Conservation (phyloP, 2,329 filamentous ascomycete species). For the Lachnellula cervina region DNA sequence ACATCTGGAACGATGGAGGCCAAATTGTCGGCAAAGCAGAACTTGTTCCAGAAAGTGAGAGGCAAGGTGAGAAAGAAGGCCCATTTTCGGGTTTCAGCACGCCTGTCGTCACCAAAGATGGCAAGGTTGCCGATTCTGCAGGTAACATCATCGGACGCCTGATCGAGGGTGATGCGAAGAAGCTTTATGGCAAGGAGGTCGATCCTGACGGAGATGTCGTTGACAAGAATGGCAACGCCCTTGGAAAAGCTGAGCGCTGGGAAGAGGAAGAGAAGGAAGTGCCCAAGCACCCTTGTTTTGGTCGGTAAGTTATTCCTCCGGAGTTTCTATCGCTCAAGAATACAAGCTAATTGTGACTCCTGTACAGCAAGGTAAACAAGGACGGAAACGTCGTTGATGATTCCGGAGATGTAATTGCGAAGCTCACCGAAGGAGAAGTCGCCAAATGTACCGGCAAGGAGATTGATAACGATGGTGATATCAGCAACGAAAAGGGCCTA, state of each 20-base stretch:
- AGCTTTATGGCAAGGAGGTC: conserved; percentile 66
- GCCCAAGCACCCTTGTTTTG: conserved; percentile 47
- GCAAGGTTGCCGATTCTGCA: conserved; percentile 59
- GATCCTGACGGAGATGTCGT: conserved; percentile 80
- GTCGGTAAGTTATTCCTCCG: too few species aligned
- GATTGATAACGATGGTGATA: conserved; percentile 66
- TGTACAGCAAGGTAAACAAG: conserved; percentile 44
- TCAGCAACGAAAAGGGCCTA: conserved; percentile 63
- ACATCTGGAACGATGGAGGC: conserved; percentile 68
- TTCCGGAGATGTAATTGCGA: conserved; percentile 58
- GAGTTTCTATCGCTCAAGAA: too few species aligned
- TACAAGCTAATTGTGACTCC: neutral
- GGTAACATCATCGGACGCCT: conserved; percentile 71
- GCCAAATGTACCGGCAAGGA: conserved; percentile 62
- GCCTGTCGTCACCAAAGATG: conserved; percentile 63
- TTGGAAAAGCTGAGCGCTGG: conserved; percentile 57
- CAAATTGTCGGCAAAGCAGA: conserved; percentile 65
- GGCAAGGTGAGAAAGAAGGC: conserved; percentile 58
- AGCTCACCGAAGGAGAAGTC: conserved; percentile 63
- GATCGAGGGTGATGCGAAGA: conserved; percentile 65
- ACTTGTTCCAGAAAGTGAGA: conserved; percentile 62
- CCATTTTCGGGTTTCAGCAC: conserved; percentile 64
- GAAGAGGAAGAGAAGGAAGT: conserved; percentile 50
- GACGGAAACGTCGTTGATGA: conserved; percentile 56
- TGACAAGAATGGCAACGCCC: conserved; percentile 64